These are phyloP conservation scores for Trichosporon sp. DNA, from an alignment of 1,284 basidiomycete species.

Conservation along the genomic window DNA sequence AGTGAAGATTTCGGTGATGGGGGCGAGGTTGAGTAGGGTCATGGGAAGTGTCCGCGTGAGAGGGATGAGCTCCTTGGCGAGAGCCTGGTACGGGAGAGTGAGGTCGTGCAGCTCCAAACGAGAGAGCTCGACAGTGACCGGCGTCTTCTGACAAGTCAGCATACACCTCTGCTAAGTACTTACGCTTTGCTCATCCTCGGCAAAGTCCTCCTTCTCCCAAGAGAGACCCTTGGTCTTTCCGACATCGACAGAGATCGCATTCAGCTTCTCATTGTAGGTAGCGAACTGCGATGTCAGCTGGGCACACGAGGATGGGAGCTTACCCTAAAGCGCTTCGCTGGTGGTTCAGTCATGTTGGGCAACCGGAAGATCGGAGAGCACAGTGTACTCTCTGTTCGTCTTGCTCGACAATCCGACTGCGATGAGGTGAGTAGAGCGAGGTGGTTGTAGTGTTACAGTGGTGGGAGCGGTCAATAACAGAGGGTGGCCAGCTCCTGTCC, in stretches of 20 bases:
- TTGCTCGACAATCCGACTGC: not conserved
- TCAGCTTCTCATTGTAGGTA: slow-evolving; percentile 53
- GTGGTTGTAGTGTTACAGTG: too few species aligned
- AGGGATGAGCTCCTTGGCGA: slow-evolving; percentile 65
- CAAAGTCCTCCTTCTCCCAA: slow-evolving; percentile 53
- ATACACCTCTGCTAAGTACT: slow-evolving; percentile 18
- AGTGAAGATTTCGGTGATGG: slow-evolving; percentile 59
- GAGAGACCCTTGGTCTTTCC: slow-evolving; percentile 50
- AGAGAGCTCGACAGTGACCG: slow-evolving; percentile 52
- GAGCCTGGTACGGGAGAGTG: slow-evolving; percentile 71
- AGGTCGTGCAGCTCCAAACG: slow-evolving; percentile 66
- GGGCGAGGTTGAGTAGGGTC: slow-evolving; percentile 74
- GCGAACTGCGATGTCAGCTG: slow-evolving; percentile 41
- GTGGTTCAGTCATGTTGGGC: slow-evolving; percentile 49
- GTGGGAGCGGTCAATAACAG: not conserved
- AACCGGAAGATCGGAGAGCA: not conserved
- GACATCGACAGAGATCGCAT: slow-evolving; percentile 50
- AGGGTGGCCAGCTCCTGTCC: not conserved
- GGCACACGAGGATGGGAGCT: slow-evolving; percentile 22
- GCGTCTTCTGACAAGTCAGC: slow-evolving; percentile 45
- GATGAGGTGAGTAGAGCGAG: not conserved
- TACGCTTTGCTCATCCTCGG: slow-evolving; percentile 49
- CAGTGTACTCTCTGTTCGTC: not conserved
- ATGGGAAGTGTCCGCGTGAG: slow-evolving; percentile 77
- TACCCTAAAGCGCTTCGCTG: slow-evolving; percentile 51